phyloP scores from a whole-genome alignment of 2,329 filamentous ascomycete species.

The Akanthomyces lecanii region DNA sequence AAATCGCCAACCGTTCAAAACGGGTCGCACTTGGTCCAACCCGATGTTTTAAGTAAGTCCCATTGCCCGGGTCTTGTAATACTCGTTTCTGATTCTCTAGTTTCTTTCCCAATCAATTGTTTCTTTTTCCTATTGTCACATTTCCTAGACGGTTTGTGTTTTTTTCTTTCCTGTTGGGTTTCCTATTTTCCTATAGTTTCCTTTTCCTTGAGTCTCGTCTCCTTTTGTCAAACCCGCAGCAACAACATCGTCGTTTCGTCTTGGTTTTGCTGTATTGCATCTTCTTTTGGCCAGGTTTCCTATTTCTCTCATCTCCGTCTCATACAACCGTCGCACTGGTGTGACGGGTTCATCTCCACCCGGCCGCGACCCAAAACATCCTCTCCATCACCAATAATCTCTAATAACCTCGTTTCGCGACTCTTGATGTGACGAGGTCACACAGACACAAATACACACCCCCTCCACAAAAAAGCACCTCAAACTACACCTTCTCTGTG shows the following conservation, averaged over 20 bases:
- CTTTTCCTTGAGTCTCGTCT: constrained; percentile 3
- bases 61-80: not conserved
- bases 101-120: constrained; percentile 1
- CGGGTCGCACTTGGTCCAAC: constrained; percentile 1
- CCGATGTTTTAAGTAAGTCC: constrained; percentile 4
- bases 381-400: not conserved
- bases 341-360: not conserved
- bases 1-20: not conserved
- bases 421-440: constrained; percentile 7
- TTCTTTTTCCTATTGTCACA: constrained; percentile 9
- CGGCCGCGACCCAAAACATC: not conserved
- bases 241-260: constrained; percentile 5
- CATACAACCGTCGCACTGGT: not conserved
- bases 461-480: not conserved
- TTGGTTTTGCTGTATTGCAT: not conserved
- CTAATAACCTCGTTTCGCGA: constrained; percentile 2
- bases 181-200: constrained; percentile 1
- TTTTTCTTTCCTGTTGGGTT: not conserved
- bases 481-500: not conserved
- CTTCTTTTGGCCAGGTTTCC: not conserved
- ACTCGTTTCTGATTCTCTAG: not conserved
- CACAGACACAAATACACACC: not conserved
- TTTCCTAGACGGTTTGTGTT: constrained; percentile 7
- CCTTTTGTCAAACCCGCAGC: not conserved
- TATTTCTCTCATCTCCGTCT: not conserved